Evolutionary conservation across 2,329 filamentous ascomycete species (phyloP), one percentile per base, ranked within the genome.

Genomic region (Fusarium graminum): DNA sequence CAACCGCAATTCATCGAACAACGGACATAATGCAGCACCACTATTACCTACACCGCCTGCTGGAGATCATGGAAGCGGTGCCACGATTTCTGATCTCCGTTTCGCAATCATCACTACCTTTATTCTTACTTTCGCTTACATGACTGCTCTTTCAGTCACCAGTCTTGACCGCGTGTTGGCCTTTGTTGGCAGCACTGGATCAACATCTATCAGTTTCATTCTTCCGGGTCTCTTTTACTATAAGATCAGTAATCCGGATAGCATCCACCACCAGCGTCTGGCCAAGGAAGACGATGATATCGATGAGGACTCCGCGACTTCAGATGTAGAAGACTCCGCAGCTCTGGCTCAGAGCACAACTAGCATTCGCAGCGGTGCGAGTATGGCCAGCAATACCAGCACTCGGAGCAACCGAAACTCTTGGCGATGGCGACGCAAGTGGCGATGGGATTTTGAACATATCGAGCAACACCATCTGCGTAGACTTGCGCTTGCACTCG

Each of bases 191-290:
- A 93, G 91, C 71, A 99, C 95, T 0, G 95, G 95, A 52, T 94
- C 91, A 50, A 99, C 95, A 0, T 93, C 92, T 63, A 99, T 99
- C 72, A 97, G 92, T 63, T 99, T 99, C 76, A 98, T 99, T 68
- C 85, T 99, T 1, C 95, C 95, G 0, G 95, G 95, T 0, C 80
- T 99, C 6, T 99, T 99, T 78, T 99, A 98, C 79, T 99, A 98
- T 81, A 98, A 98, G 79, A 98, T 99, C 61, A 96, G 93, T 13
- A 89, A 92, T 25, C 95, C 95, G 0, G 91, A 97, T 54, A 94
- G 92, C 42, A 86, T 90, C 28, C 88, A 94, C 65, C 93, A 97
- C 72, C 94, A 97, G 76, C 88, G 91, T 14, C 82, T 98, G 11
- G 82, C 93, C 65, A 98, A 98, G 77, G 93, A 95, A 73, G 93